Evolutionary conservation across 1,284 basidiomycete genomes (phyloP), one percentile per base, ranked within the genome.

Genomic region (Cutaneotrichosporon daszewskae): DNA sequence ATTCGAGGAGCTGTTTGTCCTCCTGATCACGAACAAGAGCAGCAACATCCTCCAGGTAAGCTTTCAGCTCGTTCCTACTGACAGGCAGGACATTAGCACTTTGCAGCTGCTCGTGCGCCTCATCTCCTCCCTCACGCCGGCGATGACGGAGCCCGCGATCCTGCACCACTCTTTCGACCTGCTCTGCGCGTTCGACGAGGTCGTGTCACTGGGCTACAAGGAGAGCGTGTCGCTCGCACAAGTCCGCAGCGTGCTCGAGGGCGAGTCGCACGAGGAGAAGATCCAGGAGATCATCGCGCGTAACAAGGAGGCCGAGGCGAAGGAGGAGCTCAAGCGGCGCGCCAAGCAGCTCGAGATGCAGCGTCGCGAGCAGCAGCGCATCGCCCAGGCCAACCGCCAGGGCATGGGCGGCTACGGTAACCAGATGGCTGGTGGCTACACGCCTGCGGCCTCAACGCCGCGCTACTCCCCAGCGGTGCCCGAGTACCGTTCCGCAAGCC

Each of bases 221-320:
- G 95, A 98, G 72, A 85, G 87, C 52, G 86, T 96, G 41, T 90
- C 85, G 62, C 72, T 98, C 37, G 81, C 85, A 69, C 92, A 97
- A 71, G 87, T 98, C 34, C 77, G 88, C 57, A 94, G 79, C 60
- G 83, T 95, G 29, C 74, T 98, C 56, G 95, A 97, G 76, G 97
- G 96, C 84, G 95, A 98, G 75, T 89, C 85, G 72, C 95, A 99
- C 72, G 95, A 98, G 71, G 95, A 99, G 75, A 97, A 96, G 76
- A 97, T 99, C 54, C 92, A 98, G 68, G 95, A 98, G 62, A 98
- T 98, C 69, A 99, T 98, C 59, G 87, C 91, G 17, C 78, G 86
- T 82, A 98, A 98, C 77, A 98, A 98, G 75, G 94, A 98, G 74
- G 88, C 90, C 18, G 95, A 99, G 66, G 95, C 95, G 4, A 98